Base-by-base conservation (phyloP, 441 rosid species). In the Manihot esculenta region DNA sequence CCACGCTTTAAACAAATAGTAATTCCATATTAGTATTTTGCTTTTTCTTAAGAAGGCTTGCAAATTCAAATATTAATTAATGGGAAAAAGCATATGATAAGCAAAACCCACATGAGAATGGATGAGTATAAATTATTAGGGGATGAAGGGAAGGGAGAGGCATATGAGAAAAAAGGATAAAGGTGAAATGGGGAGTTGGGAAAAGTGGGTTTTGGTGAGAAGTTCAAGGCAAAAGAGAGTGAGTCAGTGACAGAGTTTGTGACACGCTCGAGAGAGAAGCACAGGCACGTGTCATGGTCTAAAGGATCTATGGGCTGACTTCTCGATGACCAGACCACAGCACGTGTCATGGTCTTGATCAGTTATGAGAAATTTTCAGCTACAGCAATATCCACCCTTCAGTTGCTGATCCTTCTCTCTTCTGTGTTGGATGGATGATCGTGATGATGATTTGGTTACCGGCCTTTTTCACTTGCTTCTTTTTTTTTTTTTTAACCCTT, bases 261-360 rank as follows among this genome's bases (percentile, higher is more conserved):
- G 79, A 65, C 82, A 74, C 66, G 84, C 84, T 76, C 84, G 75
- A 74, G 78, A 74, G 73, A 53, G 72, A 54, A 51, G 77, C 83
- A 72, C 60, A 12, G 77, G 82, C 84, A 80, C 79, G 86, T 78
- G 86, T 80, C 81, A 20, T 38, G 60, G 79, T 79, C 62, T 64
- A 13, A 57, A 45, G n/a, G 38, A 77, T 45, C 72, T 49, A 72
- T 53, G 75, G 74, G 79, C 80, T 71, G 81, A 72, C 60, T 80
- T 80, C 83, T 81, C 84, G 80, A 77, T 74, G 75, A 49, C 72
- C 74, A 72, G 70, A 63, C 75, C 80, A 45, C 33, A 10, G 79
- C 86, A 83, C 81, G 80, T 76, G 83, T 80, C 84, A 20, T 49
- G 76, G 74, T 77, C 72, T 64, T 59, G 30, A 49, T 17, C 6